Conservation (phyloP, 2,329 filamentous ascomycete species). For the Anthostomella pinea region DNA sequence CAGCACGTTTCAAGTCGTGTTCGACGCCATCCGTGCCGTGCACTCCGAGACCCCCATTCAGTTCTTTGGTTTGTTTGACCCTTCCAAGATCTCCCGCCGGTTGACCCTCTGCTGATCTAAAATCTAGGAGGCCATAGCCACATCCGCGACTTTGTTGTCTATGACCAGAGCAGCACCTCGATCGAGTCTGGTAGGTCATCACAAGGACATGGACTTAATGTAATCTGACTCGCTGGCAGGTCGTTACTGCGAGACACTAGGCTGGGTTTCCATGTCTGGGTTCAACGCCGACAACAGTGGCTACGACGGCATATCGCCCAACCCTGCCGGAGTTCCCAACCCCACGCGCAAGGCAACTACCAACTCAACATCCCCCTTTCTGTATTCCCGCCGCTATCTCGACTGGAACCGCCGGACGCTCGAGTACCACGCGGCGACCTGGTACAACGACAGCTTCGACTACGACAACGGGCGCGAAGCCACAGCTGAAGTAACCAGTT, state of each 20-base stretch:
- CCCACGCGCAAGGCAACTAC: constrained; percentile 39
- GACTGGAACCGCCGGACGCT: constrained; percentile 69
- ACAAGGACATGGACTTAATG: not conserved
- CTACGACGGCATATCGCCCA: constrained; percentile 32
- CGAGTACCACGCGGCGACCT: constrained; percentile 56
- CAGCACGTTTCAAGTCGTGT: constrained; percentile 45
- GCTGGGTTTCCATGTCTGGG: constrained; percentile 63
- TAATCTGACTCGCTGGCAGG: constrained; percentile 34
- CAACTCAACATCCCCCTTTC: constrained; percentile 37
- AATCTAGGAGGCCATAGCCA: constrained; percentile 57
- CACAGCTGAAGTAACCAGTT: constrained; percentile 47
- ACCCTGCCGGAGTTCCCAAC: constrained; percentile 37
- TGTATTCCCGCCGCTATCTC: constrained; percentile 60
- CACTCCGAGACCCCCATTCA: constrained; percentile 60
- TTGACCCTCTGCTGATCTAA: constrained; percentile 5
- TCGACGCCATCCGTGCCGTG: constrained; percentile 55
- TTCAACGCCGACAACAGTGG: constrained; percentile 47
- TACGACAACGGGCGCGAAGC: constrained; percentile 44
- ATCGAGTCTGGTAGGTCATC: constrained; percentile 47
- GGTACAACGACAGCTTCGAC: constrained; percentile 49
- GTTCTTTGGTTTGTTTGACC: constrained; percentile 48
- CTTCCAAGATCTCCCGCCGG: too few species aligned
- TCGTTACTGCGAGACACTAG: constrained; percentile 66
- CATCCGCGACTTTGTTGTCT: constrained; percentile 62
- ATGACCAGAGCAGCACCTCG: constrained; percentile 58